A percentile compares a stretch with the other conserved stretches of the same genome.
Conservation (phyloP, 371 early-diverging fungal species). For the Zychaea mexicana region DNA sequence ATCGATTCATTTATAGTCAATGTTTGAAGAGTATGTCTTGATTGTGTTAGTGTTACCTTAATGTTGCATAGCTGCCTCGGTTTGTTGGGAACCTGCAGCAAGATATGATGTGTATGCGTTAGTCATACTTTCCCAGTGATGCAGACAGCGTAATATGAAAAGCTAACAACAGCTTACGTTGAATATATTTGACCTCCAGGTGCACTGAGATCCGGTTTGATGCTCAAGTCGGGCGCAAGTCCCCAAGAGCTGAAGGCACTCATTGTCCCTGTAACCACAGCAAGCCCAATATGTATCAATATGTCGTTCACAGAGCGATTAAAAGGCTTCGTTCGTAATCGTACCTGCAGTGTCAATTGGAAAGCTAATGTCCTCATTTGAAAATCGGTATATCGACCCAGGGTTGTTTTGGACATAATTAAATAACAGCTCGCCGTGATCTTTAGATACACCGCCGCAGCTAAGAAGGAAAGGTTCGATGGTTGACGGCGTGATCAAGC, state of each 20-base stretch:
- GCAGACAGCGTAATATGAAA: too few relatives aligned
- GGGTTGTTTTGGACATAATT: constrained; percentile 7
- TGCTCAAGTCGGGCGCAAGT: constrained; percentile 65
- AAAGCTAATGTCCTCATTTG: constrained; percentile 25
- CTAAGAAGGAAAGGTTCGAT: constrained; percentile 30
- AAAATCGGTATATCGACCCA: constrained; percentile 12
- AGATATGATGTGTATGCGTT: background rate
- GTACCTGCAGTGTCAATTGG: constrained; percentile 38
- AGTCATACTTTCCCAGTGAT: background rate
- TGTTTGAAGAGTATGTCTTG: too few relatives aligned
- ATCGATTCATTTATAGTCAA: too few relatives aligned
- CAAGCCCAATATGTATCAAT: background rate
- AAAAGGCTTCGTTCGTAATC: background rate
- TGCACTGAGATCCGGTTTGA: constrained; percentile 73
- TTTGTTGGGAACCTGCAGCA: constrained; percentile 27
- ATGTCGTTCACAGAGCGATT: too few relatives aligned
- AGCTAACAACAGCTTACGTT: constrained; percentile 45
- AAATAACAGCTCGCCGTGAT: constrained; percentile 39
- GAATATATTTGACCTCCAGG: constrained; percentile 80
- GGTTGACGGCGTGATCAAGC: constrained; percentile 33
- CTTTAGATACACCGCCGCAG: constrained; percentile 40
- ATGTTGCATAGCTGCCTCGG: constrained; percentile 41
- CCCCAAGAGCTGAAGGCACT: constrained; percentile 70
- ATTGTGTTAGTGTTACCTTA: too few relatives aligned
- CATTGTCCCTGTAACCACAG: constrained; percentile 19